phyloP scores from a whole-genome alignment of 2,329 filamentous ascomycete genomes.

The Colletotrichum salicis region DNA sequence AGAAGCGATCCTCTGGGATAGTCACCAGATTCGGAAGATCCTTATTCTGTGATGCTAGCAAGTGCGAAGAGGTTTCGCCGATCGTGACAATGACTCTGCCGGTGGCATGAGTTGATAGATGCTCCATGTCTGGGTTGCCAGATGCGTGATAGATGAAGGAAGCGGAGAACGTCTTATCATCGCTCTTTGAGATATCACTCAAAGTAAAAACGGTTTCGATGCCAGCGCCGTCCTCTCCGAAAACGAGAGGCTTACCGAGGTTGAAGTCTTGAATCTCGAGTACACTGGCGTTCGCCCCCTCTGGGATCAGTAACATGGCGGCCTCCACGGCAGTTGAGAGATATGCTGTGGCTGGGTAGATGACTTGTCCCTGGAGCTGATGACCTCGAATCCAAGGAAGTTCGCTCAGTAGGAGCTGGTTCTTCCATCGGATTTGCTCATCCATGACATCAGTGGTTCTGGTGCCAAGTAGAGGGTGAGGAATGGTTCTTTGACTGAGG shows the following conservation, averaged over 20 bases:
- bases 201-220: not conserved
- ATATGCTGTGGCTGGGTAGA: slow-evolving; percentile 52
- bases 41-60: too few relatives aligned
- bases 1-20: too few relatives aligned
- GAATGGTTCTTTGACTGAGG: too few relatives aligned
- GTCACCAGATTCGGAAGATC: too few relatives aligned
- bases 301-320: slow-evolving; percentile 3
- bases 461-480: too few relatives aligned
- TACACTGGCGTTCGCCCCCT: slow-evolving; percentile 26
- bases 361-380: slow-evolving; percentile 36
- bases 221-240: not conserved
- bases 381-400: slow-evolving; percentile 46
- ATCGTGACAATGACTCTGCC: not conserved
- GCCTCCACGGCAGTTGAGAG: slow-evolving; percentile 47
- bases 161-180: not conserved
- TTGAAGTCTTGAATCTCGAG: slow-evolving; percentile 42
- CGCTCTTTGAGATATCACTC: not conserved
- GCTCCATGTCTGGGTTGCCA: not conserved
- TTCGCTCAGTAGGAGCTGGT: slow-evolving; percentile 30
- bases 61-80: not conserved
- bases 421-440: slow-evolving; percentile 36
- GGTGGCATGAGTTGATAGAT: not conserved
- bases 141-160: not conserved
- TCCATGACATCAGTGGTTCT: too few relatives aligned
- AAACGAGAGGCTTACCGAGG: slow-evolving; percentile 42